Evolutionary conservation across 1,284 basidiomycete species (phyloP).

Genomic region (Cryptococcus jaspeensis): DNA sequence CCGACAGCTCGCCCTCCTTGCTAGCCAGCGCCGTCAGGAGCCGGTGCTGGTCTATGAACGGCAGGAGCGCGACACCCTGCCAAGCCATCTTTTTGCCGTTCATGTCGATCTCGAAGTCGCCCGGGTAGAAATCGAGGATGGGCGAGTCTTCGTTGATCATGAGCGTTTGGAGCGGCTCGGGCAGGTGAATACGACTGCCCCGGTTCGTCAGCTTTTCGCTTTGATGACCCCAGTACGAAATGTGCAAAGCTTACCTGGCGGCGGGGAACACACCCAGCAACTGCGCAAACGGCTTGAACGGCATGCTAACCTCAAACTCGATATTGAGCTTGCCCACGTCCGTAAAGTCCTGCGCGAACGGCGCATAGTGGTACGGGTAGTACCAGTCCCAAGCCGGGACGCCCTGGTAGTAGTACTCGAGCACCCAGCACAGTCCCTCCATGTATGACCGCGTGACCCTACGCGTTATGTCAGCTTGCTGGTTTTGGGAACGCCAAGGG

Average conservation of each 20-base stretch:
- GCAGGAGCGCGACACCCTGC: slow-evolving; percentile 95
- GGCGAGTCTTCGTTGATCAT: slow-evolving; percentile 88
- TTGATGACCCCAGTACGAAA: too few species aligned
- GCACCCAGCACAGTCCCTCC: slow-evolving; percentile 94
- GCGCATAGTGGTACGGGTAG: slow-evolving; percentile 97
- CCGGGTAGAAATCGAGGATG: slow-evolving; percentile 95
- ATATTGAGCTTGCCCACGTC: slow-evolving; percentile 78
- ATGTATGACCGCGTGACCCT: slow-evolving; percentile 83
- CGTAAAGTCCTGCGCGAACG: slow-evolving; percentile 93
- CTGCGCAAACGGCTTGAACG: slow-evolving; percentile 97
- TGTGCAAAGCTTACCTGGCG: slow-evolving; percentile 76
- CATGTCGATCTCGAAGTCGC: slow-evolving; percentile 95
- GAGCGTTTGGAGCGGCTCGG: slow-evolving; percentile 76
- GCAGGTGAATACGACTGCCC: slow-evolving; percentile 79
- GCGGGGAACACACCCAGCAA: slow-evolving; percentile 98
- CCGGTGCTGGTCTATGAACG: slow-evolving; percentile 89
- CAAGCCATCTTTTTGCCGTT: slow-evolving; percentile 99
- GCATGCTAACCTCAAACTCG: slow-evolving; percentile 64
- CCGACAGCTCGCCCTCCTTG: slow-evolving; percentile 69
- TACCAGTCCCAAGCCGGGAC: slow-evolving; percentile 99
- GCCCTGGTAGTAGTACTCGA: slow-evolving; percentile 98
- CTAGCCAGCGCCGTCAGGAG: slow-evolving; percentile 78
- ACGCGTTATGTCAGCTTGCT: slow-evolving; percentile 1
- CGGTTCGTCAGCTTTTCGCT: background rate
- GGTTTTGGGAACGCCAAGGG: slow-evolving; percentile 6